These are phyloP conservation scores for Whalleya microplaca DNA, from an alignment of 2,329 filamentous ascomycete genomes.

Conservation along the genomic window DNA sequence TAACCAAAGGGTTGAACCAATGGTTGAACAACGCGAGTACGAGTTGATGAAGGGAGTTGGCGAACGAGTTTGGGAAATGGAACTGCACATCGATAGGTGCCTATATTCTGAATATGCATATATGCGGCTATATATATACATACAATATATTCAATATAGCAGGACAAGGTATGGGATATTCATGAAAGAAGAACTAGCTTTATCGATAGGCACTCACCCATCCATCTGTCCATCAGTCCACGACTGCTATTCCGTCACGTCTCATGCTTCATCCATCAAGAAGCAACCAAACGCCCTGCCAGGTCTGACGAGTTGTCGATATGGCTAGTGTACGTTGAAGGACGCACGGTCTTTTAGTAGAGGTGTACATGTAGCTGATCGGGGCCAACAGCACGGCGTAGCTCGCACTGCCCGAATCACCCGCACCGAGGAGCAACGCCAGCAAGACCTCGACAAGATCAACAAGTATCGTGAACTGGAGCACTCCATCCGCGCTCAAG, in stretches of 20 bases:
- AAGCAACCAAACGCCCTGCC: neutral
- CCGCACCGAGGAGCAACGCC: constrained; percentile 70
- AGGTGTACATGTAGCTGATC: constrained; percentile 21
- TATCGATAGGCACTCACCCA: neutral
- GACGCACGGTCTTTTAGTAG: neutral
- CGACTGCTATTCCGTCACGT: neutral
- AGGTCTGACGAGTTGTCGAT: constrained; percentile 11
- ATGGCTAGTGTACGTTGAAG: constrained; percentile 36
- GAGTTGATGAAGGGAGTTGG: no score
- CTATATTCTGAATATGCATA: neutral
- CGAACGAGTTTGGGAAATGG: no score
- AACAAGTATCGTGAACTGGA: constrained; percentile 74
- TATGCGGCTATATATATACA: no score
- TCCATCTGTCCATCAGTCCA: no score
- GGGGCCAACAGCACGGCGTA: constrained; percentile 73
- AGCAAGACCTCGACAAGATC: constrained; percentile 76
- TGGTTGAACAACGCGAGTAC: no score
- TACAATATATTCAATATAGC: neutral
- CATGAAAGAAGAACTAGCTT: neutral
- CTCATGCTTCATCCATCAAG: neutral
- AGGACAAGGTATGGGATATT: neutral
- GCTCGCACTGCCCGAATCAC: constrained; percentile 64
- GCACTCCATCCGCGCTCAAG: constrained; percentile 67
- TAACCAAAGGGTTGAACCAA: no score
- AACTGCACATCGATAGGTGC: no score